Percentiles rank a stretch among this genome's conserved stretches.
Conservation (phyloP, 306 rosid species). For the Medicago ruthenica region DNA sequence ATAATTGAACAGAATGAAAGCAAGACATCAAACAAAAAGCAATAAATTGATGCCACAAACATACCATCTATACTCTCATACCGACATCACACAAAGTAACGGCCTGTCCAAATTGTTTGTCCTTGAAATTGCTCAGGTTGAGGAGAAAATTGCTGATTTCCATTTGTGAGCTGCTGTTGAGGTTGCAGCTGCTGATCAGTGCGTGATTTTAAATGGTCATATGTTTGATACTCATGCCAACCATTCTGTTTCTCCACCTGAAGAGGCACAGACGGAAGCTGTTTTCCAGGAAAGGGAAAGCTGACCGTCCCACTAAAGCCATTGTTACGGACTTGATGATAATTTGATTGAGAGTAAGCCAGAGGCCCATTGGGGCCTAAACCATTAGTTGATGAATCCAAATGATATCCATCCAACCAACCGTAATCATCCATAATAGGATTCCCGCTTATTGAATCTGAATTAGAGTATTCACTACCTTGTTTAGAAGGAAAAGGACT, state of each 20-base stretch:
- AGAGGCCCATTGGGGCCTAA: conserved; percentile 46
- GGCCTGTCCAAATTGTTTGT: conserved; percentile 85
- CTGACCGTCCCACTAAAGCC: conserved; percentile 57
- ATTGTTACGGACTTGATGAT: conserved; percentile 53
- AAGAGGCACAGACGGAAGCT: conserved; percentile 58
- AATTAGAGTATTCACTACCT: conserved; percentile 56
- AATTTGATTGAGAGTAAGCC: conserved; percentile 53
- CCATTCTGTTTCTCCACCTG: conserved; percentile 69
- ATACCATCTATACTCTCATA: conserved; percentile 67
- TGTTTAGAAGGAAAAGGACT: conserved; percentile 62
- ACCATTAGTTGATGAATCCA: conserved; percentile 60
- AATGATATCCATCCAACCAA: conserved; percentile 96
- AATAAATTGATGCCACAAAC: conserved; percentile 30
- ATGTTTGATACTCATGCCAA: conserved; percentile 64
- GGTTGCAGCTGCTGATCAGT: conserved; percentile 72
- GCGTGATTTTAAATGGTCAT: conserved; percentile 60
- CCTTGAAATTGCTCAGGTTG: conserved; percentile 86
- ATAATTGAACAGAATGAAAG: neutral
- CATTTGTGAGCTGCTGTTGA: conserved; percentile 66
- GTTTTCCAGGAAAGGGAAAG: conserved; percentile 94
- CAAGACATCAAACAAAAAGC: neutral
- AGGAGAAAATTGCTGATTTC: conserved; percentile 63
- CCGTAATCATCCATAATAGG: conserved; percentile 83
- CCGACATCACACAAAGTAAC: conserved; percentile 85
- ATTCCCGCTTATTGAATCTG: conserved; percentile 64